Evolutionary conservation across 2,329 filamentous ascomycete species (phyloP).

Genomic region (Calonectria pauciramosa): DNA sequence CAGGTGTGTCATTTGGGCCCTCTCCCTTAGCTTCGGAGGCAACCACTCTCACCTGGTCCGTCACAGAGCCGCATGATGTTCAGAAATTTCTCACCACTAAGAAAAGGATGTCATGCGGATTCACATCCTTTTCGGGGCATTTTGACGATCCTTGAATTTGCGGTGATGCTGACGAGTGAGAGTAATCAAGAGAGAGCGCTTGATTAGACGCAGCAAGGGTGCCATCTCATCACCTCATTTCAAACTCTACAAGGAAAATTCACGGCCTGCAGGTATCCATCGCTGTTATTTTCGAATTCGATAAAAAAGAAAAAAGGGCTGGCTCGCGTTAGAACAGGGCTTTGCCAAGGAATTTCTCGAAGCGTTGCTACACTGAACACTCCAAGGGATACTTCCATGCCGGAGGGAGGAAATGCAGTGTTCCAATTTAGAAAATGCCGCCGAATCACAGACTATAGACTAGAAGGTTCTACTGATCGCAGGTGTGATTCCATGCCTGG

Average conservation of each 20-base stretch:
- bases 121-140: neutral
- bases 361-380: neutral
- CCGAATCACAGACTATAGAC: neutral
- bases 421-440: neutral
- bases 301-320: neutral
- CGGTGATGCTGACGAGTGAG: neutral
- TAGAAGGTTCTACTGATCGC: neutral
- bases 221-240: neutral
- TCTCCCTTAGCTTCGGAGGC: neutral
- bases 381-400: neutral
- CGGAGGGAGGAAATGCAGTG: neutral
- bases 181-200: neutral
- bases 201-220: too few relatives aligned
- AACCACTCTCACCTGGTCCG: neutral
- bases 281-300: neutral
- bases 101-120: neutral
- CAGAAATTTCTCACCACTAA: neutral
- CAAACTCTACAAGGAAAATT: neutral
- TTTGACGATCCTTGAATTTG: neutral
- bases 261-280: too few relatives aligned
- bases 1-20: neutral
- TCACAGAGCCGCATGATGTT: slow-evolving; percentile 1
- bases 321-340: too few relatives aligned
- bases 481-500: neutral
- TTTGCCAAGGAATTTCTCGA: neutral